phyloP scores from a whole-genome alignment of 208 protist species.

The Giardia duodenalis region DNA sequence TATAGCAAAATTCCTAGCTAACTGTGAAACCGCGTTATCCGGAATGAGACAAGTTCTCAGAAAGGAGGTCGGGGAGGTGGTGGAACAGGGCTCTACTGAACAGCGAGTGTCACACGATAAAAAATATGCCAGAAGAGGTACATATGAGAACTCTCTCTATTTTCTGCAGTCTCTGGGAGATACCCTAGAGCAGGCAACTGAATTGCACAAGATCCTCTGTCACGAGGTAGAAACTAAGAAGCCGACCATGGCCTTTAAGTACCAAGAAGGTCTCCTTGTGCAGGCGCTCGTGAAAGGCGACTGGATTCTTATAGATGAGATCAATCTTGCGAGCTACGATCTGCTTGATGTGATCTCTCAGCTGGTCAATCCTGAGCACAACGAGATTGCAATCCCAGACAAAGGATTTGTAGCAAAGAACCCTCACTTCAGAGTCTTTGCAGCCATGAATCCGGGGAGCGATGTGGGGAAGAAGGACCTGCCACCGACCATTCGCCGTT shows the following conservation, averaged over 20 bases:
- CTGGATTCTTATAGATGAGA: slow-evolving; percentile 98
- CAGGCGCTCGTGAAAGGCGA: slow-evolving; percentile 78
- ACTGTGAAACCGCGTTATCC: not conserved
- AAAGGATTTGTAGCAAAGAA: slow-evolving; percentile 62
- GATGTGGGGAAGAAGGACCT: slow-evolving; percentile 98
- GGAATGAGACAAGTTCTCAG: not conserved
- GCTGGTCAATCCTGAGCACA: slow-evolving; percentile 46
- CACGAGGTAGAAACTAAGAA: slow-evolving; percentile 22
- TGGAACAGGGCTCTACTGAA: not conserved
- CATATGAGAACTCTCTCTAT: too few relatives aligned
- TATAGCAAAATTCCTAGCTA: slow-evolving; percentile 16
- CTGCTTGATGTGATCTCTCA: slow-evolving; percentile 65
- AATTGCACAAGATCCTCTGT: not conserved
- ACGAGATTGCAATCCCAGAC: slow-evolving; percentile 61
- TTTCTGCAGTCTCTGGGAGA: not conserved
- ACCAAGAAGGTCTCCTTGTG: slow-evolving; percentile 81
- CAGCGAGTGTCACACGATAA: not conserved
- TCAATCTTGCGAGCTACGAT: slow-evolving; percentile 92
- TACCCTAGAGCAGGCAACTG: not conserved
- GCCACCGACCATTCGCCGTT: slow-evolving; percentile 65
- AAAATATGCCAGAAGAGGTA: too few relatives aligned
- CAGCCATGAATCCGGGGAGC: slow-evolving; percentile 98
- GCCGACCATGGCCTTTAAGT: slow-evolving; percentile 77
- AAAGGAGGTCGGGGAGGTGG: not conserved
- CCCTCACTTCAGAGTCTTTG: slow-evolving; percentile 93